These are phyloP conservation scores for Moniliella sp. DNA, from an alignment of 1,284 basidiomycete genomes.

Conservation along the genomic window DNA sequence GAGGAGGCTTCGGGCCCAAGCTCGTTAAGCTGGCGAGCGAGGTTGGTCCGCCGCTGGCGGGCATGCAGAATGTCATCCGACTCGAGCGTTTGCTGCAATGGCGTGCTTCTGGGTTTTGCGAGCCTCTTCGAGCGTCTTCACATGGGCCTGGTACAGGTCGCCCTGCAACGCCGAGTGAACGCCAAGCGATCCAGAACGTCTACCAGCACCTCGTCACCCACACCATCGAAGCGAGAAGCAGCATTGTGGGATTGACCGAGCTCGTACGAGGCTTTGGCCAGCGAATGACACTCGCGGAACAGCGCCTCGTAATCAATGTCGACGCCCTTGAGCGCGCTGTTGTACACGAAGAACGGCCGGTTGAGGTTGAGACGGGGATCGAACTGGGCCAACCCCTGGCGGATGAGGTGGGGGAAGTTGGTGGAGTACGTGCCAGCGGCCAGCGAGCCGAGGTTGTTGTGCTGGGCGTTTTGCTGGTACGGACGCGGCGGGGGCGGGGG, in stretches of 20 bases:
- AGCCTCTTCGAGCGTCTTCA: constrained; percentile 11
- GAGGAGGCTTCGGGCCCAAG: constrained; percentile 15
- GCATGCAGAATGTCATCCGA: constrained; percentile 1
- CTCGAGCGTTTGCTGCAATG: not conserved
- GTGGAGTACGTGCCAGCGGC: constrained; percentile 9
- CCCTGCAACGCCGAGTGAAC: not conserved
- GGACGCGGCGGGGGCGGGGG: not conserved
- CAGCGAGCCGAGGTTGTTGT: not conserved
- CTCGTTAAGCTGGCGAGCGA: constrained; percentile 16
- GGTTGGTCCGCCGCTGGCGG: constrained; percentile 8
- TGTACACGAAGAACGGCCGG: constrained; percentile 15
- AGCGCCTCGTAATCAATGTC: constrained; percentile 19
- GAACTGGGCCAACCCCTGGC: constrained; percentile 15
- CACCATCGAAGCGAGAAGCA: constrained; percentile 12
- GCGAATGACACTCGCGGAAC: constrained; percentile 11
- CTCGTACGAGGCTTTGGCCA: constrained; percentile 14
- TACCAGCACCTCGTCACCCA: constrained; percentile 13
- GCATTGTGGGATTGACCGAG: constrained; percentile 19
- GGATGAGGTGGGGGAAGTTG: constrained; percentile 15
- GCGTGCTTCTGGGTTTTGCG: constrained; percentile 11
- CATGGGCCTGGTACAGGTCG: constrained; percentile 18
- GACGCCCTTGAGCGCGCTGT: constrained; percentile 15
- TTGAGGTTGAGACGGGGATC: constrained; percentile 22
- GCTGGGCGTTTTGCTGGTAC: not conserved
- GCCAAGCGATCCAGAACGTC: constrained; percentile 5